Evolutionary conservation across 75 land plant species (phyloP).

Genomic region (Pinus taeda): DNA sequence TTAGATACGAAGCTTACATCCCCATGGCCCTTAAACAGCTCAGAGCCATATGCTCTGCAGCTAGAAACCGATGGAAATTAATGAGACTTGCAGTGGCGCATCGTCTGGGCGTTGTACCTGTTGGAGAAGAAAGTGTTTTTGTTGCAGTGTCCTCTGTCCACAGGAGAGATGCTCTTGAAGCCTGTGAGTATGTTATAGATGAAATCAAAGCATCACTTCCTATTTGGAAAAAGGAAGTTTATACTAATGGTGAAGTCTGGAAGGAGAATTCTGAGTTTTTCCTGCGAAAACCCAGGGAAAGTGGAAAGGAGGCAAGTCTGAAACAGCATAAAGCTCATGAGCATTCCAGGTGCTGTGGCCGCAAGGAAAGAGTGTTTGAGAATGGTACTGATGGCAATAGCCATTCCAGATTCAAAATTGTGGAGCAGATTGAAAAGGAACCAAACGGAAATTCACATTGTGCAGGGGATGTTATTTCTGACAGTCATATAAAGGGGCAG

Average conservation of each 20-base stretch:
- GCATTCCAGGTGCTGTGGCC: conserved; percentile 3
- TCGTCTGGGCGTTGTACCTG: conserved; percentile 69
- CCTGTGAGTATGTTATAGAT: conserved; percentile 81
- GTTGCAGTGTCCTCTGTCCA: conserved; percentile 82
- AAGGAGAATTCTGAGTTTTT: conserved; percentile 91
- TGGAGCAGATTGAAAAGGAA: too few species aligned
- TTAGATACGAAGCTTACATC: conserved; percentile 81
- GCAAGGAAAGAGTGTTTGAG: conserved; percentile 8
- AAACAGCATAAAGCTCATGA: not conserved
- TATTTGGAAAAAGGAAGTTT: conserved; percentile 97
- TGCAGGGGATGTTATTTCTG: too few species aligned
- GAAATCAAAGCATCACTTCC: conserved; percentile 88
- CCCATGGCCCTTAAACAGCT: conserved; percentile 75
- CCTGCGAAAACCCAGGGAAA: conserved; percentile 19
- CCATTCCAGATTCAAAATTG: too few species aligned
- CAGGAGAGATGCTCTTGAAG: conserved; percentile 70
- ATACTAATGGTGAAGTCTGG: conserved; percentile 86
- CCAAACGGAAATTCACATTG: too few species aligned
- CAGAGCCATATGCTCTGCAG: conserved; percentile 45
- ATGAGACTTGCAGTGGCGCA: conserved; percentile 60
- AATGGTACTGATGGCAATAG: not conserved
- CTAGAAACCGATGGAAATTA: conserved; percentile 57
- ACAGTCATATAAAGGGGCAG: too few species aligned
- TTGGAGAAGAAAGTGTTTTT: conserved; percentile 88
- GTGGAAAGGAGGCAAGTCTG: conserved; percentile 12